Percentiles rank a stretch among this genome's conserved stretches.
phyloP scores from a whole-genome alignment of 495 filamentous ascomycete species.

The Hypomontagnella monticulosa region DNA sequence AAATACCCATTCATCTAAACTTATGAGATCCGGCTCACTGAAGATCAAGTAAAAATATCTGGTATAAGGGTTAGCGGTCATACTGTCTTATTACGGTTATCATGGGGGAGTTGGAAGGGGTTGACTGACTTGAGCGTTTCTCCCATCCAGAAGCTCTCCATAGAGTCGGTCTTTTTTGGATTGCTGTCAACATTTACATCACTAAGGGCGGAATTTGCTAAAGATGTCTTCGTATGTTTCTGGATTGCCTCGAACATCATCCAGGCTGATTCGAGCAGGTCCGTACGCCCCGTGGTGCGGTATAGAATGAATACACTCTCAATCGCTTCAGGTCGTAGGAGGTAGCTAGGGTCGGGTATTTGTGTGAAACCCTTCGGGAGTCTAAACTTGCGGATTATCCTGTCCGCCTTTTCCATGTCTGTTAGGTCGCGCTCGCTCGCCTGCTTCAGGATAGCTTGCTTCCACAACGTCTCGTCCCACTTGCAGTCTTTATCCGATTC shows the following conservation, averaged over 20 bases:
- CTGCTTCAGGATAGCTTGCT: constrained; percentile 14
- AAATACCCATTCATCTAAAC: constrained; percentile 60
- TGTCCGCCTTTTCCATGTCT: constrained; percentile 32
- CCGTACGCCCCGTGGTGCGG: constrained; percentile 64
- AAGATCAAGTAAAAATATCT: constrained; percentile 84
- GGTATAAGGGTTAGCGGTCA: not conserved
- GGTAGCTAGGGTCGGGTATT: constrained; percentile 69
- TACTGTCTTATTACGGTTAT: not conserved
- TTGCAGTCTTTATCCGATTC: constrained; percentile 45
- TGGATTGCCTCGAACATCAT: constrained; percentile 65
- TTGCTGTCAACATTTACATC: constrained; percentile 50
- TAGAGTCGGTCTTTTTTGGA: constrained; percentile 49
- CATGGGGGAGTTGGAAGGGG: not conserved
- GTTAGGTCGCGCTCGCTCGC: constrained; percentile 17
- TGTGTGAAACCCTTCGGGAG: constrained; percentile 71
- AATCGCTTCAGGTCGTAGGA: constrained; percentile 76
- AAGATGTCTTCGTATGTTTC: constrained; percentile 57
- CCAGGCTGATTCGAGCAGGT: constrained; percentile 66
- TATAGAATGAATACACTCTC: constrained; percentile 78
- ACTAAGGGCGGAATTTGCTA: constrained; percentile 61
- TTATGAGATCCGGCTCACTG: constrained; percentile 71
- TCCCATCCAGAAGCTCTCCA: constrained; percentile 65
- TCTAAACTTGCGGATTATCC: constrained; percentile 62
- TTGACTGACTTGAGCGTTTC: constrained; percentile 71
- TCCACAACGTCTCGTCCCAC: constrained; percentile 50